A percentile compares a stretch with the other conserved stretches of the same genome.
These are phyloP conservation scores for Penicillium sclerotiorum DNA, from an alignment of 2,329 filamentous ascomycete species.

Conservation along the genomic window DNA sequence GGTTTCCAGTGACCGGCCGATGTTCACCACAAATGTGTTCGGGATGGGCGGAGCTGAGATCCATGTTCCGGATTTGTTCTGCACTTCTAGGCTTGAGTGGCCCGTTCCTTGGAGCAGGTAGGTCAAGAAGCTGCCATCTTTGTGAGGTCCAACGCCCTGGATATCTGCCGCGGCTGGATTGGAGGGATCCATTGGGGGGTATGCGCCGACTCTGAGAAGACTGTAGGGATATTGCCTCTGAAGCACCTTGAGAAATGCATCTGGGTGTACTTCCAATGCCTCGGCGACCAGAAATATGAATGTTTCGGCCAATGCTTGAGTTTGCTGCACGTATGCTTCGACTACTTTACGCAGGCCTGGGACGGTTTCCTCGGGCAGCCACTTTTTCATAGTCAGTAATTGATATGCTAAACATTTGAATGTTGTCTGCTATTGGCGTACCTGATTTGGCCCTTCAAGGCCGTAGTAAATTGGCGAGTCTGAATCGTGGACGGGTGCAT, in stretches of 20 bases:
- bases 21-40: slow-evolving; percentile 47
- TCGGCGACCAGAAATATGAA: slow-evolving; percentile 19
- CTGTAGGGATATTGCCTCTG: slow-evolving; percentile 12
- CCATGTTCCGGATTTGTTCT: slow-evolving; percentile 46
- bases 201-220: slow-evolving; percentile 33
- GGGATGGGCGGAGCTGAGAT: slow-evolving; percentile 42
- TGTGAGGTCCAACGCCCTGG: slow-evolving; percentile 43
- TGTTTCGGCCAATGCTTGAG: slow-evolving; percentile 12
- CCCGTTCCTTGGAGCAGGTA: slow-evolving; percentile 44
- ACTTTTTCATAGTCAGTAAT: slow-evolving; percentile 9
- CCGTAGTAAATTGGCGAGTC: slow-evolving; percentile 18
- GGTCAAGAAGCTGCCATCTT: slow-evolving; percentile 48
- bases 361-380: slow-evolving; percentile 11
- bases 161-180: slow-evolving; percentile 25
- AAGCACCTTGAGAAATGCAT: slow-evolving; percentile 12
- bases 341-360: slow-evolving; percentile 18
- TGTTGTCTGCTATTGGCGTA: neutral
- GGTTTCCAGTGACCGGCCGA: slow-evolving; percentile 31
- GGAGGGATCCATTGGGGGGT: slow-evolving; percentile 32
- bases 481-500: slow-evolving; percentile 13
- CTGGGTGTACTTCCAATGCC: slow-evolving; percentile 17
- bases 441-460: slow-evolving; percentile 21
- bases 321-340: slow-evolving; percentile 15
- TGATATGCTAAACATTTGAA: neutral
- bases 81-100: slow-evolving; percentile 45